Conservation (phyloP, 2,329 filamentous ascomycete species). For the Colletotrichum sp. region DNA sequence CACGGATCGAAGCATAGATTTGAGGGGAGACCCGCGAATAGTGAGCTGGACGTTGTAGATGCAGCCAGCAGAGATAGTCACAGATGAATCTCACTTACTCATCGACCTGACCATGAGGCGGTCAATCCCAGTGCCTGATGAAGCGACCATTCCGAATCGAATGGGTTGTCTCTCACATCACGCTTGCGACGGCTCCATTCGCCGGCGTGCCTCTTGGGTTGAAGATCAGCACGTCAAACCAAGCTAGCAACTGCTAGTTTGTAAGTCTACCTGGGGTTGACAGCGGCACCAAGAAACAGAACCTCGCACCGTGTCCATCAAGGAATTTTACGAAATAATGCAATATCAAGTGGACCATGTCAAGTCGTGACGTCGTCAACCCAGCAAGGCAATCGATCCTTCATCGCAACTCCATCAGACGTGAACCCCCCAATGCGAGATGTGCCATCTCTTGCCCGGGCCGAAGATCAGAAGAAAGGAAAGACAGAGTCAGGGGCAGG, state of each 20-base stretch:
- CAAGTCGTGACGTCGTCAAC: neutral
- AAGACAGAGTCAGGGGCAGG: neutral
- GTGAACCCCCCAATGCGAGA: neutral
- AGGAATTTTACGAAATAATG: neutral
- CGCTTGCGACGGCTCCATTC: neutral
- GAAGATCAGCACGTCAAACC: neutral
- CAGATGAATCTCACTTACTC: neutral
- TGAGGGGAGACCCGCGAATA: neutral
- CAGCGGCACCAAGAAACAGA: neutral
- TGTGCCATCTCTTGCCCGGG: neutral
- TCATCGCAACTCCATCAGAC: neutral
- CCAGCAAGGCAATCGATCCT: neutral
- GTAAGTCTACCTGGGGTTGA: neutral
- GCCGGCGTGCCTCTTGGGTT: neutral
- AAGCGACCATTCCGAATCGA: neutral
- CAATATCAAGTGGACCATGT: neutral
- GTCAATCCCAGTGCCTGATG: neutral
- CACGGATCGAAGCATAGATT: neutral
- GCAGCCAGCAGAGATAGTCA: neutral
- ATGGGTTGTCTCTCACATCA: neutral
- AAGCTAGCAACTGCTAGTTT: neutral
- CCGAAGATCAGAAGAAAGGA: conserved; percentile 6
- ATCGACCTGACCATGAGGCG: neutral
- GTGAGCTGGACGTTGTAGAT: neutral
- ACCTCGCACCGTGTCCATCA: neutral